Evolutionary conservation across 73 alveolate species (phyloP).

Genomic region (Paraurostyla sp.): DNA sequence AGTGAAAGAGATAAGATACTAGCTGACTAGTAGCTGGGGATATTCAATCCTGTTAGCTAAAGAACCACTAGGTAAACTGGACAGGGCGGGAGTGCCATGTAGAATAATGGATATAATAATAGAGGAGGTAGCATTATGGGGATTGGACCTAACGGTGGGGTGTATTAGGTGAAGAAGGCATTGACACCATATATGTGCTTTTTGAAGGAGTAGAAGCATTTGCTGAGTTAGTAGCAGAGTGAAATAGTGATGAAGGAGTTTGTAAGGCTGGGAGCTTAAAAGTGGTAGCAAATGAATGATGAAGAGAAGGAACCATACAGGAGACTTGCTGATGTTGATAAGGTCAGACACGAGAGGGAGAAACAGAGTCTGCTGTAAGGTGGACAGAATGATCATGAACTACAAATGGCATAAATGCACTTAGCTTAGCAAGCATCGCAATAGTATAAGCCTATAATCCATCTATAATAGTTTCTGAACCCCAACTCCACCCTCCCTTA

Average conservation of each 20-base stretch:
- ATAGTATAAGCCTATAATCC: neutral
- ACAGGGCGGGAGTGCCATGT: too few relatives aligned
- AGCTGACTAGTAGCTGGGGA: slow-evolving; percentile 31
- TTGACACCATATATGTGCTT: slow-evolving; percentile 60
- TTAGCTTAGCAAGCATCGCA: slow-evolving; percentile 2
- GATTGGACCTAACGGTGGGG: neutral
- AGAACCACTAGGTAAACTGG: too few relatives aligned
- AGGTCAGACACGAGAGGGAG: slow-evolving; percentile 50
- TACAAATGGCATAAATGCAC: slow-evolving; percentile 38
- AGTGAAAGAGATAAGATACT: slow-evolving; percentile 55
- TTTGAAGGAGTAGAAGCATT: slow-evolving; percentile 39
- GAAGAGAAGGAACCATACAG: slow-evolving; percentile 43
- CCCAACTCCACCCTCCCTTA: neutral
- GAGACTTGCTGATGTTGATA: slow-evolving; percentile 53
- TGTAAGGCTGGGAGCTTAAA: slow-evolving; percentile 45
- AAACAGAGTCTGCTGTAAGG: neutral
- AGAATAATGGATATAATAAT: too few relatives aligned
- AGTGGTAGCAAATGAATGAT: slow-evolving; percentile 40
- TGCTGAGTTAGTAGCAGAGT: slow-evolving; percentile 30
- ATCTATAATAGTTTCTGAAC: neutral
- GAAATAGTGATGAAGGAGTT: slow-evolving; percentile 47
- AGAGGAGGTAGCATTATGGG: slow-evolving; percentile 32
- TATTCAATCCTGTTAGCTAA: neutral
- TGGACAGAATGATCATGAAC: neutral
- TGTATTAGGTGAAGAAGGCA: neutral